Evolutionary conservation across 164 flowering plant genomes (phyloP).

Genomic region (Umbellularia californica): DNA sequence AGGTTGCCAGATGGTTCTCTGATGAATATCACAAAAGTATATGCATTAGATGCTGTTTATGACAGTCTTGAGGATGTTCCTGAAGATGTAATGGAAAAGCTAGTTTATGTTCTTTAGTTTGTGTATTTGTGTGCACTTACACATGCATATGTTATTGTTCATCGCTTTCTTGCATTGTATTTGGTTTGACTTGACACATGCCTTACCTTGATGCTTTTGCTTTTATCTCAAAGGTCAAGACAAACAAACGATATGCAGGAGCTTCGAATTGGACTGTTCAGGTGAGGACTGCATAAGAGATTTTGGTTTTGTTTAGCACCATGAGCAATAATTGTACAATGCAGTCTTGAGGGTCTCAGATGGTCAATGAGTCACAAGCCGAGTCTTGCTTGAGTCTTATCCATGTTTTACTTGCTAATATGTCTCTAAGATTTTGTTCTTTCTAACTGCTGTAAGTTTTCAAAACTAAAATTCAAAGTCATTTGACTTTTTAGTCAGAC

Average conservation of each 20-base stretch:
- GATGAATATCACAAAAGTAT: conserved; percentile 87
- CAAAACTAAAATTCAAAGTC: background rate
- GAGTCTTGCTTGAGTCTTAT: background rate
- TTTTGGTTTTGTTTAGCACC: background rate
- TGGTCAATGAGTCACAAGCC: background rate
- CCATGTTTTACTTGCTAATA: background rate
- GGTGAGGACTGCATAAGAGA: conserved; percentile 35
- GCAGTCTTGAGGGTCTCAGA: background rate
- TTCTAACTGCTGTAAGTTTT: background rate
- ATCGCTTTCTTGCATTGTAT: background rate
- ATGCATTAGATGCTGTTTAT: conserved; percentile 89
- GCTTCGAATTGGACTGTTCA: conserved; percentile 85
- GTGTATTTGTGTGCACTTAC: too few species aligned
- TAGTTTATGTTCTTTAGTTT: background rate
- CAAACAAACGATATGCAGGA: conserved; percentile 92
- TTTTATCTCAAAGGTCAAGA: conserved; percentile 62
- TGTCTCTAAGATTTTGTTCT: background rate
- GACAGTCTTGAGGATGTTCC: conserved; percentile 90
- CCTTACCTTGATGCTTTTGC: background rate
- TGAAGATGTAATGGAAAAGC: conserved; percentile 65
- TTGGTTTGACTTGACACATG: background rate
- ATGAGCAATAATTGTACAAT: background rate
- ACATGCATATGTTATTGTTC: too few species aligned
- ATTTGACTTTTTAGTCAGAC: background rate
- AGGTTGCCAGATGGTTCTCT: conserved; percentile 93